Conservation (phyloP, 768 basidiomycete species). For the Rubroboletus pulcherrimus region DNA sequence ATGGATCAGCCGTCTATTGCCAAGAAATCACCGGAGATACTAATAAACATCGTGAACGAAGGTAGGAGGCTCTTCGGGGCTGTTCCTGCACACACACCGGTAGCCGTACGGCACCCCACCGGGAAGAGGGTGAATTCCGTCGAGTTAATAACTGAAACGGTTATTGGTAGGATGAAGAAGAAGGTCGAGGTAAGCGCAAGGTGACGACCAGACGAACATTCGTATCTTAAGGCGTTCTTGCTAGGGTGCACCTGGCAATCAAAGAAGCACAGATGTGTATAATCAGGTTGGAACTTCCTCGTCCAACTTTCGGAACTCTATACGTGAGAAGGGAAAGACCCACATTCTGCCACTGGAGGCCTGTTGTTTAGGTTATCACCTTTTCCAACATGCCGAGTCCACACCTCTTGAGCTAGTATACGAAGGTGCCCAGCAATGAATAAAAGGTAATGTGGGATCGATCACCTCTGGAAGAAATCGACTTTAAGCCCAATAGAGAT, state of each 20-base stretch:
- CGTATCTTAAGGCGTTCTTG: slow-evolving; percentile 1
- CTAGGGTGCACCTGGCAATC: slow-evolving; percentile 3
- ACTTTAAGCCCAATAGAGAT: slow-evolving; percentile 18
- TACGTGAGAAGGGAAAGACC: slow-evolving; percentile 5
- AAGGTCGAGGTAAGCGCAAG: slow-evolving; percentile 21
- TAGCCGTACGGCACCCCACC: neutral
- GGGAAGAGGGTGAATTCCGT: neutral
- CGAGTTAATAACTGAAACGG: neutral
- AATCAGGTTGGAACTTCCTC: slow-evolving; percentile 30
- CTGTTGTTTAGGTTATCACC: slow-evolving; percentile 26
- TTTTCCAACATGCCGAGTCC: slow-evolving; percentile 12
- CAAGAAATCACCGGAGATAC: slow-evolving; percentile 15
- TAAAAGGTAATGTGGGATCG: slow-evolving; percentile 11
- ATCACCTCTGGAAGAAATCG: slow-evolving; percentile 9
- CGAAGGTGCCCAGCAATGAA: neutral
- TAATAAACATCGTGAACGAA: slow-evolving; percentile 12
- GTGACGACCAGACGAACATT: neutral
- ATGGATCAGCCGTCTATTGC: neutral
- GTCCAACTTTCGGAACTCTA: slow-evolving; percentile 18
- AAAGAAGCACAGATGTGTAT: neutral
- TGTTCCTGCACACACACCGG: neutral
- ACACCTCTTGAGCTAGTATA: slow-evolving; percentile 17
- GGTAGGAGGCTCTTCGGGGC: slow-evolving; percentile 10
- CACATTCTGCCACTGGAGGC: slow-evolving; percentile 22
- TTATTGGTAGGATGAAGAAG: slow-evolving; percentile 22